Percentiles rank a stretch among this genome's conserved stretches.
Evolutionary conservation across 352 stramenopile species (phyloP).

Genomic region (Phytophthora megakarya): DNA sequence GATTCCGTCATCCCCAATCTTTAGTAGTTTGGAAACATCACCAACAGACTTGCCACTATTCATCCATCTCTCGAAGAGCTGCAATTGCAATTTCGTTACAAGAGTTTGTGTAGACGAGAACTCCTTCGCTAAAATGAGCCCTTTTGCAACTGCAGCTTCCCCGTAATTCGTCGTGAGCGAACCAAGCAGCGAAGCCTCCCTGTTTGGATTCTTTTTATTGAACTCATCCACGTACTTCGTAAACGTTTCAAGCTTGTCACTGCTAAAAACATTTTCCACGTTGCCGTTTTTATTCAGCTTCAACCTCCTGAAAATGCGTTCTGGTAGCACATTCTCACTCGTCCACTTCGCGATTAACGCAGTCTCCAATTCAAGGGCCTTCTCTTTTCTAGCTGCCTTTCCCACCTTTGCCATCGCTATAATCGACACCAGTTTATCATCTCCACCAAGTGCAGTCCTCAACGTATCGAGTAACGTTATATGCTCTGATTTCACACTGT

Average conservation of each 20-base stretch:
- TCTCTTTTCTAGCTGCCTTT: background rate
- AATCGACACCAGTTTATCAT: background rate
- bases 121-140: background rate
- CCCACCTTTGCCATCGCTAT: background rate
- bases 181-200: background rate
- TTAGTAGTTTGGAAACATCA: background rate
- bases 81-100: background rate
- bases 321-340: background rate
- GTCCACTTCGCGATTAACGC: background rate
- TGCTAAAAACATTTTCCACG: slow-evolving; percentile 1
- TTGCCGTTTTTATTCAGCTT: background rate
- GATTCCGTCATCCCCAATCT: background rate
- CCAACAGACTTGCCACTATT: background rate
- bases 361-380: slow-evolving; percentile 1
- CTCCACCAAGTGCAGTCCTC: slow-evolving; percentile 4
- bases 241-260: background rate
- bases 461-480: slow-evolving; percentile 5
- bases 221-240: slow-evolving; percentile 1
- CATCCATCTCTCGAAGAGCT: background rate
- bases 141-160: slow-evolving; percentile 1
- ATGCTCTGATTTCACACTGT: background rate
- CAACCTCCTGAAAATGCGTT: background rate
- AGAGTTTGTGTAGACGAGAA: background rate
- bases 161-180: background rate
- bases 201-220: background rate